These are phyloP conservation scores for Trichoderma virens DNA, from an alignment of 495 filamentous ascomycete species.

Conservation along the genomic window DNA sequence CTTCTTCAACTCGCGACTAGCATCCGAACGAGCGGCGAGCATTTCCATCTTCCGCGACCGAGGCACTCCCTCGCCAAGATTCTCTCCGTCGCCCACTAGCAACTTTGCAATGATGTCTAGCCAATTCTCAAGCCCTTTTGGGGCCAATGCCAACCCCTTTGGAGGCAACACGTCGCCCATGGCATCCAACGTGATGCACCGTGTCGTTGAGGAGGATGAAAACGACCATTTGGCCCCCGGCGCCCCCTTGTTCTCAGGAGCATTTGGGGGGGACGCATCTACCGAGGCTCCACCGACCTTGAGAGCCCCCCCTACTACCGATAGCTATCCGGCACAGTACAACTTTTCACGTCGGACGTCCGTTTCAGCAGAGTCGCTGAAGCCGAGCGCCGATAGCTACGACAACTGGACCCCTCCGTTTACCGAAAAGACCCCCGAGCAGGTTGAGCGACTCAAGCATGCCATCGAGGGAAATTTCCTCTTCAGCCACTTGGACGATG, in stretches of 20 bases:
- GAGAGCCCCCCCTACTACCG: slow-evolving; percentile 39
- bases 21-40: slow-evolving; percentile 49
- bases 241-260: slow-evolving; percentile 25
- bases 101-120: slow-evolving; percentile 33
- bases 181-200: slow-evolving; percentile 36
- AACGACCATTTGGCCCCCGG: slow-evolving; percentile 50
- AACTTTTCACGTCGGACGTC: slow-evolving; percentile 89
- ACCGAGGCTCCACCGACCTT: slow-evolving; percentile 32
- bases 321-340: slow-evolving; percentile 86
- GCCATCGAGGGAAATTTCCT: slow-evolving; percentile 88
- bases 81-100: slow-evolving; percentile 16
- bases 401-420: slow-evolving; percentile 87
- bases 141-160: slow-evolving; percentile 45
- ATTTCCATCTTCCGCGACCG: slow-evolving; percentile 26
- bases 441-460: slow-evolving; percentile 66
- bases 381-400: slow-evolving; percentile 70
- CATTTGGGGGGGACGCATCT: slow-evolving; percentile 41
- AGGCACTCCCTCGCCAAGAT: slow-evolving; percentile 15
- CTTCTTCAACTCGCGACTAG: slow-evolving; percentile 54
- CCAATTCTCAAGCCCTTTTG: slow-evolving; percentile 48
- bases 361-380: slow-evolving; percentile 92
- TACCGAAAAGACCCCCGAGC: slow-evolving; percentile 74
- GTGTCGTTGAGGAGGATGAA: slow-evolving; percentile 55
- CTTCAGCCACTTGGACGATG: slow-evolving; percentile 90
- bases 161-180: slow-evolving; percentile 21